phyloP scores from a whole-genome alignment of 495 filamentous ascomycete species.

The Clohesyomyces aquaticus region DNA sequence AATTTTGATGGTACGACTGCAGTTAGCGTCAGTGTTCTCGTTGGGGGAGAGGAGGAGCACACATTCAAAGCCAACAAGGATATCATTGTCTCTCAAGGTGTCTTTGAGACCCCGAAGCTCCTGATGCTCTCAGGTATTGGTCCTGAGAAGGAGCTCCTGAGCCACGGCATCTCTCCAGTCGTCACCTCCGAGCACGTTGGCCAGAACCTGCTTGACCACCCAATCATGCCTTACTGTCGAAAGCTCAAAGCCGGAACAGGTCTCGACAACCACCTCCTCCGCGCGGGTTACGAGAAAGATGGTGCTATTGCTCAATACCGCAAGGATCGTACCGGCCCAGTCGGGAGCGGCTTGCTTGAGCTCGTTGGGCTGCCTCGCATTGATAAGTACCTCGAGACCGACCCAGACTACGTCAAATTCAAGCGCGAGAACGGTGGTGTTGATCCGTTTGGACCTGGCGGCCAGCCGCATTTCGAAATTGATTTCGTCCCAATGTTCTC shows the following conservation, averaged over 20 bases:
- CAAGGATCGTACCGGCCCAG: conserved; percentile 56
- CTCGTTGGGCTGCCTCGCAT: conserved; percentile 62
- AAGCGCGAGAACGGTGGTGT: conserved; percentile 57
- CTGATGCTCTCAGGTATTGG: conserved; percentile 70
- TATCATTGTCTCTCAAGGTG: conserved; percentile 61
- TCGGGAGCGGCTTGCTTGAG: conserved; percentile 57
- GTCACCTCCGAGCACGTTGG: conserved; percentile 57
- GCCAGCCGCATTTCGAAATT: conserved; percentile 68
- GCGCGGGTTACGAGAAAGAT: conserved; percentile 53
- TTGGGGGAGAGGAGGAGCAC: conserved; percentile 17
- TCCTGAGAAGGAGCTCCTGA: conserved; percentile 55
- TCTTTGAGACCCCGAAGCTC: conserved; percentile 62
- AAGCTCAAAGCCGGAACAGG: conserved; percentile 59
- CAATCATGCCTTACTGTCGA: conserved; percentile 59
- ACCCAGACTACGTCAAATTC: conserved; percentile 54
- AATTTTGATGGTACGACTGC: conserved; percentile 56
- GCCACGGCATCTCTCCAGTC: conserved; percentile 57
- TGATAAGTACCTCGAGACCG: conserved; percentile 55
- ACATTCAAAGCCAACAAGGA: conserved; percentile 51
- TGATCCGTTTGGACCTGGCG: conserved; percentile 63
- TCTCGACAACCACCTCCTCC: conserved; percentile 59
- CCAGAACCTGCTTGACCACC: conserved; percentile 63
- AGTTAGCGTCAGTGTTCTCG: conserved; percentile 48
- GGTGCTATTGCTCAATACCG: conserved; percentile 53
- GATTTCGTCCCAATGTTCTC: conserved; percentile 66